These are phyloP conservation scores for Tricholomella constricta DNA, from an alignment of 768 basidiomycete species.

Conservation along the genomic window DNA sequence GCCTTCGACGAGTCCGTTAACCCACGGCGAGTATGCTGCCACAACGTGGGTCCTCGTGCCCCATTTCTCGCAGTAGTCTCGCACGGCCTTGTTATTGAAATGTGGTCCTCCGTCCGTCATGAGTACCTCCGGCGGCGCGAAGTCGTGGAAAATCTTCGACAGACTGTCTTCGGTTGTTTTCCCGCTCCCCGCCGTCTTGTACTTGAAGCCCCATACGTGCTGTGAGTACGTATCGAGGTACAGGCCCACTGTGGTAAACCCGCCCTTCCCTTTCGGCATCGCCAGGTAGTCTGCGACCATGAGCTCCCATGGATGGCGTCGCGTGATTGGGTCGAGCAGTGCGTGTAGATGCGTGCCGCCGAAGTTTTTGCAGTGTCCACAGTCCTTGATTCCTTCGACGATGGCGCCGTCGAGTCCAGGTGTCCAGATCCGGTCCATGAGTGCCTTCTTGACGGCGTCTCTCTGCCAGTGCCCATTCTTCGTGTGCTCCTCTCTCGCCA, in stretches of 20 bases:
- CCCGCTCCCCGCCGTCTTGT: no score
- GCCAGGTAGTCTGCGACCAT: slow-evolving; percentile 28
- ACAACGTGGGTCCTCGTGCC: slow-evolving; percentile 20
- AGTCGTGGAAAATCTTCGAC: not conserved
- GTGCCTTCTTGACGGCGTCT: slow-evolving; percentile 31
- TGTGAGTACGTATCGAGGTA: no score
- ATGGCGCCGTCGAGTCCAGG: slow-evolving; percentile 30
- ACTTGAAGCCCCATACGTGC: no score
- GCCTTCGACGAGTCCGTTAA: no score
- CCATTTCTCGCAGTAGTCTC: slow-evolving; percentile 23
- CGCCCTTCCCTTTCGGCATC: slow-evolving; percentile 30
- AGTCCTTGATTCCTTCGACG: slow-evolving; percentile 21
- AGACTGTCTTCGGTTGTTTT: no score
- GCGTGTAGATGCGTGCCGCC: no score
- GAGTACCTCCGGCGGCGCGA: slow-evolving; percentile 27
- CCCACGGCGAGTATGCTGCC: no score
- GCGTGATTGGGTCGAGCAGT: no score
- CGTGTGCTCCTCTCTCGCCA: slow-evolving; percentile 23
- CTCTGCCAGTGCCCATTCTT: slow-evolving; percentile 35
- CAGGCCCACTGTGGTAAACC: slow-evolving; percentile 21
- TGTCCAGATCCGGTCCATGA: slow-evolving; percentile 28
- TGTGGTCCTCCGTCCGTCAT: slow-evolving; percentile 24
- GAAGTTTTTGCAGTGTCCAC: no score
- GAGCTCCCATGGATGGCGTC: slow-evolving; percentile 38
- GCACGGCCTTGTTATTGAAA: slow-evolving; percentile 36